A percentile compares a stretch with the other conserved stretches of the same genome.
Conservation (phyloP, 305 asterid genomes). For the Fraxinus dipetala region DNA sequence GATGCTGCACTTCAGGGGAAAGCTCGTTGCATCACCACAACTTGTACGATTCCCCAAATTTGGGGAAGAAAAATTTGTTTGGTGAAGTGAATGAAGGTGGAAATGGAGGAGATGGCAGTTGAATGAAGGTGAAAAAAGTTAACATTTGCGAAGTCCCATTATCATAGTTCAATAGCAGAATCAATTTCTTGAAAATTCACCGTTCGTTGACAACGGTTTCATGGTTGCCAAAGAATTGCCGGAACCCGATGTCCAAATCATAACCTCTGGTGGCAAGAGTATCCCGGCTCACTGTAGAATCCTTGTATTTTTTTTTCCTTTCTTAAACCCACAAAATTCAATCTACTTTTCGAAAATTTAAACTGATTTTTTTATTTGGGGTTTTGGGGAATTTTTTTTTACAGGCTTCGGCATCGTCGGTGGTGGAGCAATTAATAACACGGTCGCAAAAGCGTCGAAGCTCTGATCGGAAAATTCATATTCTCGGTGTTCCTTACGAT, state of each 20-base stretch:
- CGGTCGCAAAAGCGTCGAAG: constrained; percentile 55
- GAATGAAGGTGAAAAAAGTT: neutral
- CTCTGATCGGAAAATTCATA: constrained; percentile 45
- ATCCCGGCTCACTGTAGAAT: constrained; percentile 67
- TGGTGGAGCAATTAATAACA: constrained; percentile 68
- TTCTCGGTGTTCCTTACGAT: constrained; percentile 75
- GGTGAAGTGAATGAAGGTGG: too few relatives aligned
- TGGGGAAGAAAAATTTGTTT: too few relatives aligned
- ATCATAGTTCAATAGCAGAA: neutral
- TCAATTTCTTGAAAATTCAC: neutral
- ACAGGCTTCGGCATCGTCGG: constrained; percentile 74
- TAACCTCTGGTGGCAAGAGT: constrained; percentile 57
- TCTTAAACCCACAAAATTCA: neutral
- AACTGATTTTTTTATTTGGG: neutral
- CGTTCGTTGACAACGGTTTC: constrained; percentile 21
- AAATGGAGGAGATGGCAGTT: too few relatives aligned
- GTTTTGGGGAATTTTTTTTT: neutral
- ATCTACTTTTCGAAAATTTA: neutral
- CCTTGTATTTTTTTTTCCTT: constrained; percentile 42
- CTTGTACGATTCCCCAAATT: too few relatives aligned
- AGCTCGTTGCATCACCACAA: too few relatives aligned
- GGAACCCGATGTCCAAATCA: constrained; percentile 47
- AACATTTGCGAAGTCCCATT: neutral
- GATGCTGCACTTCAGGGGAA: too few relatives aligned
- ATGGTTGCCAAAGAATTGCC: constrained; percentile 38